A percentile compares a stretch with the other conserved stretches of the same genome.
These are phyloP conservation scores for Psidium friedrichsthalianum DNA, from an alignment of 345 rosid genomes.

Conservation along the genomic window DNA sequence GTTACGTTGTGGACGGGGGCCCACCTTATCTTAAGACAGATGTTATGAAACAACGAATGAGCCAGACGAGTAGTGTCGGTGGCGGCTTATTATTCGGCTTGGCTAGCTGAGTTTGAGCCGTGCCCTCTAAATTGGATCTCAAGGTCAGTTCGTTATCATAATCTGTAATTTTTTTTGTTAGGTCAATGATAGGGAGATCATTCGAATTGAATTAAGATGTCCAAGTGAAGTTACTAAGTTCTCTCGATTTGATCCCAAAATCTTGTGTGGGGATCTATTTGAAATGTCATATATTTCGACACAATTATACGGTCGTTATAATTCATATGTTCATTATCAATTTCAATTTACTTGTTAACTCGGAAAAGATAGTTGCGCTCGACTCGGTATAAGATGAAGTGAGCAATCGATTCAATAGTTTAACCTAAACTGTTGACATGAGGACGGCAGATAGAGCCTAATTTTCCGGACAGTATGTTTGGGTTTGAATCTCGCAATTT, in stretches of 20 bases:
- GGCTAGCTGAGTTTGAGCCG: neutral
- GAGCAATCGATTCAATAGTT: neutral
- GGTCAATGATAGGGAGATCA: neutral
- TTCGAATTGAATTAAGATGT: neutral
- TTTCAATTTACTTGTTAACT: neutral
- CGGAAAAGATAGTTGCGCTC: fast-evolving
- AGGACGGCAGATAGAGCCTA: too few relatives aligned
- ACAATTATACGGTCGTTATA: neutral
- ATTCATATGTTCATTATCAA: neutral
- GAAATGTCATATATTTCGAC: too few relatives aligned
- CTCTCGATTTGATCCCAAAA: neutral
- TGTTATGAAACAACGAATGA: neutral
- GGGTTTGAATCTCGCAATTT: too few relatives aligned
- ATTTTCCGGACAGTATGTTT: too few relatives aligned
- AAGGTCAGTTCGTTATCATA: neutral
- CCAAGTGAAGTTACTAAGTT: neutral
- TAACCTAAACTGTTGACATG: too few relatives aligned
- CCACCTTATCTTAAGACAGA: neutral
- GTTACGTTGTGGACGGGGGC: neutral
- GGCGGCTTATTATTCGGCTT: neutral
- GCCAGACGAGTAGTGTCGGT: neutral
- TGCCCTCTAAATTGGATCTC: neutral
- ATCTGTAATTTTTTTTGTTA: neutral
- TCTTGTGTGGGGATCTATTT: too few relatives aligned
- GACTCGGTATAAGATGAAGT: neutral